Base-by-base conservation (phyloP, 2,329 filamentous ascomycete genomes). In the Chrysoporthe puriensis region DNA sequence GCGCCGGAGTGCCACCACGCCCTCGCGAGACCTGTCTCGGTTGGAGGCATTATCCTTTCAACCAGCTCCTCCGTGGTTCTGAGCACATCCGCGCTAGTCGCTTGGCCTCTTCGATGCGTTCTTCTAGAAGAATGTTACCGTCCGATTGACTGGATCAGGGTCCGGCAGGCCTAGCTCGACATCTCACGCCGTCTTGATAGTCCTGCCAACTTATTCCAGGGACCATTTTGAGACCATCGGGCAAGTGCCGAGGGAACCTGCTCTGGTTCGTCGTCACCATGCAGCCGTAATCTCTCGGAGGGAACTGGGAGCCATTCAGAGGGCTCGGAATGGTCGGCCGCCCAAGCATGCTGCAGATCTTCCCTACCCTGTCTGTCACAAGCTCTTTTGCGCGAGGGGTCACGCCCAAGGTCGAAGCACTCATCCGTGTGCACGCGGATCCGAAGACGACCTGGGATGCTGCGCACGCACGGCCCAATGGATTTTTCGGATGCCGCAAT, bases 101-200 rank as follows among this genome's bases (percentile, higher is more conserved):
- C 58, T 34, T 16, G 16, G 43, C n/a, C 40, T 11, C 42, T 61
- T 61, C 58, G 58, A 48, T 48, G 58, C 58, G 26, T 61, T 32
- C 58, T 61, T 61, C 58, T 61, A 61, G 58, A 61, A 61, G 58
- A 34, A 46, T 46, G 42, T 18, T 48, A 34, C 58, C 42, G 34
- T 44, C 58, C 34, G 42, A 46, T 61, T 21, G 42, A 18, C 40
- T 36, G 32, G 54, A n/a, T 61, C 58, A 61, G 43, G 58, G 58
- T 43, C 58, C 42, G 14, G 14, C 58, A 14, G 43, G 42, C 36
- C 36, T 44, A 18, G n/a, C 42, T 34, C 13, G 43, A 34, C 26
- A n/a, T 32, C 6, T 48, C 58, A 61, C 58, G 43, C 58, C 43
- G 21, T 57, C 34, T 57, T 26, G 40, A 46, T 32, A 43, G 13